phyloP scores from a whole-genome alignment of 108 stramenopile species.

The Conticribra guillardii region DNA sequence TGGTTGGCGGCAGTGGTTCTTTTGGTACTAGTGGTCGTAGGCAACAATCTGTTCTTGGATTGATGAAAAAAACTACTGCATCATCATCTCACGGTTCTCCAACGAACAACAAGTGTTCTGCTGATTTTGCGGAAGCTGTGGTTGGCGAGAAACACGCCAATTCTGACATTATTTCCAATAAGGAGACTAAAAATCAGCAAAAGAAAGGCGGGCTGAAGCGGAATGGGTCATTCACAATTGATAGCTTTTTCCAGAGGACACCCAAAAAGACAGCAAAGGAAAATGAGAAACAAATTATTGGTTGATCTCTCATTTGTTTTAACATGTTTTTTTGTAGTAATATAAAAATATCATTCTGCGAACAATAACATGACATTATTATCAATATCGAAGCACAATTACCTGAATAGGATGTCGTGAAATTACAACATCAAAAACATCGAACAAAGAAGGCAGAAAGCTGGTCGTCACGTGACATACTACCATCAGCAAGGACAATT shows the following conservation, averaged over 20 bases:
- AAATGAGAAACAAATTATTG: background rate
- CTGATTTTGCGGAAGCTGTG: background rate
- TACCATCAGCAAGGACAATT: too few relatives aligned
- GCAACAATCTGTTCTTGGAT: slow-evolving; percentile 15
- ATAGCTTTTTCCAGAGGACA: slow-evolving; percentile 8
- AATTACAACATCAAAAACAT: too few relatives aligned
- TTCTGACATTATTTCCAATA: background rate
- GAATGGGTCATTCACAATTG: slow-evolving; percentile 4
- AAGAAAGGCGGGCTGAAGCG: slow-evolving; percentile 3
- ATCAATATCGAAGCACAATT: too few relatives aligned
- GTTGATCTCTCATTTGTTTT: slow-evolving; percentile 2
- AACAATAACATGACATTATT: too few relatives aligned
- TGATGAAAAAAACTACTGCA: slow-evolving; percentile 14
- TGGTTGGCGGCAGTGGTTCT: background rate
- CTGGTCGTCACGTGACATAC: too few relatives aligned
- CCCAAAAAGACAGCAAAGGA: slow-evolving; percentile 8
- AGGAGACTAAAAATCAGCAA: background rate
- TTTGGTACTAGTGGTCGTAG: background rate
- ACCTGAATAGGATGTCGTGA: too few relatives aligned
- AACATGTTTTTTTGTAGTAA: too few relatives aligned
- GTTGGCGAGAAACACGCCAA: background rate
- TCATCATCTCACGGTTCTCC: too few relatives aligned
- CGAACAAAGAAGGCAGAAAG: too few relatives aligned
- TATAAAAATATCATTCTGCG: too few relatives aligned
- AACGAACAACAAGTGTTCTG: background rate